Conservation (phyloP, 2,329 filamentous ascomycete species). For the Colletotrichum godetiae region DNA sequence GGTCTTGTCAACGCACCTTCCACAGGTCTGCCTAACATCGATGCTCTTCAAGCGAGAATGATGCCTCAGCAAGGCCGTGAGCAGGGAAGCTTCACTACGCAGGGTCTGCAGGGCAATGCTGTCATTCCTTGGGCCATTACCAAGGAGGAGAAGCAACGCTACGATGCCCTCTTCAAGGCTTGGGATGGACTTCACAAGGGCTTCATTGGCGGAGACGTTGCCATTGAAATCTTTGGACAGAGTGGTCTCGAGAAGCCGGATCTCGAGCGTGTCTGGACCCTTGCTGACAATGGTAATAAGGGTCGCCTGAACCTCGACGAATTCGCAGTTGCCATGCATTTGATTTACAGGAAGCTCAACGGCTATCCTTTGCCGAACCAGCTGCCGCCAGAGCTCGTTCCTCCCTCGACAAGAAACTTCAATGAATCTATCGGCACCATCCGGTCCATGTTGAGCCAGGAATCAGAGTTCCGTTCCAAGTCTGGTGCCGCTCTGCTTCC, state of each 20-base stretch:
- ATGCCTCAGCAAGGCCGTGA: constrained; percentile 97
- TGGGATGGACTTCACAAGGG: constrained; percentile 97
- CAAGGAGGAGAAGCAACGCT: constrained; percentile 97
- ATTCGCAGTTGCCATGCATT: constrained; percentile 98
- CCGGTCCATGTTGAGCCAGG: constrained; percentile 88
- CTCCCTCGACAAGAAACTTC: constrained; percentile 93
- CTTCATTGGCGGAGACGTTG: constrained; percentile 89
- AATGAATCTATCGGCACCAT: constrained; percentile 93
- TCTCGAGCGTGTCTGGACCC: constrained; percentile 92
- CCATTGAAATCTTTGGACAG: constrained; percentile 97
- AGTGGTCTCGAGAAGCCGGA: constrained; percentile 93
- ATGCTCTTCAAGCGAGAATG: constrained; percentile 91
- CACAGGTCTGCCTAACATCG: constrained; percentile 91
- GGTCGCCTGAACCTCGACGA: constrained; percentile 95
- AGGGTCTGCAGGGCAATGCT: constrained; percentile 90
- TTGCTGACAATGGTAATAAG: constrained; percentile 93
- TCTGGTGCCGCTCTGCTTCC: constrained; percentile 91
- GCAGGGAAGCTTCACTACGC: constrained; percentile 82
- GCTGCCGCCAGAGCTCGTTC: constrained; percentile 90
- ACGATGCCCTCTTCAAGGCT: constrained; percentile 92
- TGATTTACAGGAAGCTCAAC: constrained; percentile 97
- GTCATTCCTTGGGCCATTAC: constrained; percentile 99
- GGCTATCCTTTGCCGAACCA: constrained; percentile 91
- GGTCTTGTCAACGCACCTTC: constrained; percentile 96
- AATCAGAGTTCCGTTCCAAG: constrained; percentile 89